phyloP scores from a whole-genome alignment of 495 filamentous ascomycete genomes.

The Echria macrotheca region DNA sequence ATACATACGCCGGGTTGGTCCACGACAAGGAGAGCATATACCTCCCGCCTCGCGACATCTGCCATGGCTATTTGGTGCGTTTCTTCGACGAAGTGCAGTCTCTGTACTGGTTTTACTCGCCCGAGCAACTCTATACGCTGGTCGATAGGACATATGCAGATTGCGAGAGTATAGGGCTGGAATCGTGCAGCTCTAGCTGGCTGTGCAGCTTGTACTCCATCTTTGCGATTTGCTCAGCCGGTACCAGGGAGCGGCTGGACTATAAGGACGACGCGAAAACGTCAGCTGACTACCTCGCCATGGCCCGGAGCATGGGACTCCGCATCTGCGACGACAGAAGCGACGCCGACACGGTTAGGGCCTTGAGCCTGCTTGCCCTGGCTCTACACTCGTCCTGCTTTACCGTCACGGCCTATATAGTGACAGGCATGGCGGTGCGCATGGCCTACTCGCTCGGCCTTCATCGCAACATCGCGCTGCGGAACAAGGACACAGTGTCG shows the following conservation, averaged over 20 bases:
- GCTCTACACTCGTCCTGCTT: slow-evolving; percentile 7
- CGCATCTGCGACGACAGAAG: slow-evolving; percentile 7
- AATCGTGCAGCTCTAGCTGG: not conserved
- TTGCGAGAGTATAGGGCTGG: too few species aligned
- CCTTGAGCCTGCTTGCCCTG: not conserved
- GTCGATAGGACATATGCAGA: slow-evolving; percentile 5
- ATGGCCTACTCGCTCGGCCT: slow-evolving; percentile 9
- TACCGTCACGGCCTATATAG: slow-evolving; percentile 2
- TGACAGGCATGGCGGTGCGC: slow-evolving; percentile 6
- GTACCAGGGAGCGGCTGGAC: too few species aligned
- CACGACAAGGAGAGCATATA: not conserved
- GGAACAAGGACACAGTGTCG: not conserved
- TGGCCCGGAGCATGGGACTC: not conserved
- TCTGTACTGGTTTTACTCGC: slow-evolving; percentile 14
- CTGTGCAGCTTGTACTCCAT: slow-evolving; percentile 10
- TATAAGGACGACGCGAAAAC: too few species aligned
- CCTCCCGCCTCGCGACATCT: slow-evolving; percentile 6
- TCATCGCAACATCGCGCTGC: slow-evolving; percentile 2
- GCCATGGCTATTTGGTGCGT: slow-evolving; percentile 3
- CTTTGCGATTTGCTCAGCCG: slow-evolving; percentile 7
- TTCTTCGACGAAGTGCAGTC: slow-evolving; percentile 11
- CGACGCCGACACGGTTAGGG: slow-evolving; percentile 5
- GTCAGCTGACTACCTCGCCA: slow-evolving; percentile 6
- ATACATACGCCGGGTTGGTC: too few species aligned
- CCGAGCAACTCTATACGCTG: slow-evolving; percentile 10